Evolutionary conservation across 495 filamentous ascomycete species (phyloP).

Genomic region (Clohesyomyces aquaticus): DNA sequence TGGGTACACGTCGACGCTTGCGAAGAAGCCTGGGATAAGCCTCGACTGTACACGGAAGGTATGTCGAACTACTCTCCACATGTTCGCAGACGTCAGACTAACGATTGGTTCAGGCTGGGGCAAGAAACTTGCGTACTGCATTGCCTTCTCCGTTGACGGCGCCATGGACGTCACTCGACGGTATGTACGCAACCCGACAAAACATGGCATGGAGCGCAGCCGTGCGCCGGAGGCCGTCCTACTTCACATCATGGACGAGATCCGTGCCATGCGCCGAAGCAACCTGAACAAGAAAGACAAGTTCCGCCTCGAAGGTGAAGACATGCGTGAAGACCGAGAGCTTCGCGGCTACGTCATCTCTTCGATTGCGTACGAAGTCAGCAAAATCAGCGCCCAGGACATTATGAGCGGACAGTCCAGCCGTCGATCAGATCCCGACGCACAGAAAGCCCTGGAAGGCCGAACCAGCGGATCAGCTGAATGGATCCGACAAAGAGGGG

Average conservation of each 20-base stretch:
- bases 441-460: constrained; percentile 51
- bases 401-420: constrained; percentile 27
- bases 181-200: constrained; percentile 82
- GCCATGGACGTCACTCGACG: constrained; percentile 94
- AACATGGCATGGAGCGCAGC: constrained; percentile 71
- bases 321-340: constrained; percentile 82
- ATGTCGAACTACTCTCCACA: constrained; percentile 35
- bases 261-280: constrained; percentile 76
- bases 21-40: constrained; percentile 95
- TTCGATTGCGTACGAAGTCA: constrained; percentile 67
- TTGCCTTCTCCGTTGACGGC: constrained; percentile 95
- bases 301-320: constrained; percentile 83
- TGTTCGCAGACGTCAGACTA: constrained; percentile 5
- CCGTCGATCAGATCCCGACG: constrained; percentile 35
- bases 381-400: constrained; percentile 50
- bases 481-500: constrained; percentile 65
- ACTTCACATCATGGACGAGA: constrained; percentile 85
- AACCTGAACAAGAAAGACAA: constrained; percentile 79
- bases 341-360: constrained; percentile 74
- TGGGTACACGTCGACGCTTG: constrained; percentile 98
- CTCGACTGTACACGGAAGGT: constrained; percentile 89
- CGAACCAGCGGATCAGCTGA: constrained; percentile 66
- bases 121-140: constrained; percentile 93
- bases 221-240: constrained; percentile 85
- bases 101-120: constrained; percentile 66